These are phyloP conservation scores for Aaosphaeria pasadenensis DNA, from an alignment of 2,329 filamentous ascomycete species.

Conservation along the genomic window DNA sequence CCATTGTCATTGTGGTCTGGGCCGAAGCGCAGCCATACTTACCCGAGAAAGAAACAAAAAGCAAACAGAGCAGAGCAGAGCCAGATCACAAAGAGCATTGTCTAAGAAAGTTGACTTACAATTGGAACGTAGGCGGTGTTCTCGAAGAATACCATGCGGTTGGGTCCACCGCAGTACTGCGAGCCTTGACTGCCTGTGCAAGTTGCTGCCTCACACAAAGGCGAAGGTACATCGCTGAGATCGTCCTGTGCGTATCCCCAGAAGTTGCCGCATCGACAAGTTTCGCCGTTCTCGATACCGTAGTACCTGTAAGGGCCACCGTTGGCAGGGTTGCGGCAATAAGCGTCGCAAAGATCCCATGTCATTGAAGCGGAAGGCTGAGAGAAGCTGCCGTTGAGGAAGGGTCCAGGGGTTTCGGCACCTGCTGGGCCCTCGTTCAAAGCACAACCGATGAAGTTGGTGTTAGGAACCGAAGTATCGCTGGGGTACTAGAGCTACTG, in stretches of 20 bases:
- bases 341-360: background rate
- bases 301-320: background rate
- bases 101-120: constrained; percentile 1
- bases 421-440: background rate
- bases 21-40: constrained; percentile 3
- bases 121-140: background rate
- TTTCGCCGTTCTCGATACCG: background rate
- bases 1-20: background rate
- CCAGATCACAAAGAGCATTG: background rate
- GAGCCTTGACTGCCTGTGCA: background rate
- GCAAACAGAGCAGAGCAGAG: constrained; percentile 1
- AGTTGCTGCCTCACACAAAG: background rate
- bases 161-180: background rate
- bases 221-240: background rate
- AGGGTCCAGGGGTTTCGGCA: background rate
- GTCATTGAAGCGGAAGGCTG: background rate
- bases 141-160: background rate
- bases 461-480: background rate
- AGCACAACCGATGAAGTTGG: background rate
- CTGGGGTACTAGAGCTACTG: background rate
- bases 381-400: background rate
- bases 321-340: background rate
- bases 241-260: background rate
- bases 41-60: background rate
- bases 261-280: background rate